These are phyloP conservation scores for Coemansia asiatica DNA, from an alignment of 192 early-diverging fungal species.

Conservation along the genomic window DNA sequence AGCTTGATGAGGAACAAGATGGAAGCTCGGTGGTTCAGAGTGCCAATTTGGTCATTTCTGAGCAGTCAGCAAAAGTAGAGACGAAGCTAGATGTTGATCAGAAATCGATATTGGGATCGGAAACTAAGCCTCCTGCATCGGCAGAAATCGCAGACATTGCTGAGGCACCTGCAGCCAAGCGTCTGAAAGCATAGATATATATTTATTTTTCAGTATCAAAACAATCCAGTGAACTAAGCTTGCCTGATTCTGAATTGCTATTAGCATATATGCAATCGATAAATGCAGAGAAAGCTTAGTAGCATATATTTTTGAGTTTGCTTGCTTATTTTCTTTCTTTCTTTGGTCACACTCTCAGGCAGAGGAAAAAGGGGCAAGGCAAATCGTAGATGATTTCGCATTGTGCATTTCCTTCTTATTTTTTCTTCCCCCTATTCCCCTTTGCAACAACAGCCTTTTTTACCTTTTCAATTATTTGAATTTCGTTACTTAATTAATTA, in stretches of 20 bases:
- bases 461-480: not conserved
- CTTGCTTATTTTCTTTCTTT: not conserved
- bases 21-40: no score
- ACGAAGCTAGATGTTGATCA: no score
- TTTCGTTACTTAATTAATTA: not conserved
- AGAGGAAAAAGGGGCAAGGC: not conserved
- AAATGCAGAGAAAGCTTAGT: no score
- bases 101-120: not conserved
- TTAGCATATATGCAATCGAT: no score
- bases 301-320: no score
- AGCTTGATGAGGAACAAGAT: not conserved
- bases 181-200: not conserved
- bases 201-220: not conserved
- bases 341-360: not conserved
- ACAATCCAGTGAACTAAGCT: no score
- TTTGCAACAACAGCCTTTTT: not conserved
- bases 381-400: not conserved
- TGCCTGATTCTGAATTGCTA: no score
- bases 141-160: not conserved
- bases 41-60: not conserved
- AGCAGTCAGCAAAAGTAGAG: not conserved
- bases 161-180: conserved; percentile 5
- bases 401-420: not conserved
- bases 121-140: not conserved
- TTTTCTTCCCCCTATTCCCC: not conserved